Evolutionary conservation across 768 basidiomycete species (phyloP).

Genomic region (Hypholoma fasciculare): DNA sequence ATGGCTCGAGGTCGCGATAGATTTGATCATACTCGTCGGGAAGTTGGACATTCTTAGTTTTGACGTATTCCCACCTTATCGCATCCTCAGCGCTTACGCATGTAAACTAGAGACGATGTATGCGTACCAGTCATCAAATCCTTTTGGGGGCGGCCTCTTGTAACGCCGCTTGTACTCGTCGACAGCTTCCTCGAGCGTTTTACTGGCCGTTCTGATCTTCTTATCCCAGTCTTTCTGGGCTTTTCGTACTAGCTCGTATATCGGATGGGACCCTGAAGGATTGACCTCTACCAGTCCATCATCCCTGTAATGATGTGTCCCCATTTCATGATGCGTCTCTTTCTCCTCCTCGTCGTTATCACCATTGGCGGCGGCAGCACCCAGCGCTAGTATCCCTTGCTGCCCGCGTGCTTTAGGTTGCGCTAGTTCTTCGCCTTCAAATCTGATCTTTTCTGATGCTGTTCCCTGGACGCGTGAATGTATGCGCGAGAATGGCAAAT

Average conservation of each 20-base stretch:
- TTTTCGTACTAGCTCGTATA: constrained; percentile 69
- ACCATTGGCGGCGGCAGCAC: no score
- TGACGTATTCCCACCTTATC: constrained; percentile 48
- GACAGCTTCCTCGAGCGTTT: constrained; percentile 73
- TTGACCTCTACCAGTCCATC: constrained; percentile 45
- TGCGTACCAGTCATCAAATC: constrained; percentile 82
- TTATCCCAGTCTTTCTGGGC: constrained; percentile 68
- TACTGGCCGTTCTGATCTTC: constrained; percentile 67
- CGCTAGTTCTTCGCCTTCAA: background rate
- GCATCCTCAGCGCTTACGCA: background rate
- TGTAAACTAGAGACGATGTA: constrained; percentile 17
- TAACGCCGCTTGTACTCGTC: constrained; percentile 78
- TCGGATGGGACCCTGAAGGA: constrained; percentile 61
- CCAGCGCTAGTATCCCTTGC: background rate
- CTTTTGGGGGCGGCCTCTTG: constrained; percentile 71
- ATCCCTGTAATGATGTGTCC: constrained; percentile 31
- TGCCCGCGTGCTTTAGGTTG: background rate
- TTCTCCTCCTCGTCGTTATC: no score
- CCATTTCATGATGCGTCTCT: constrained; percentile 6
- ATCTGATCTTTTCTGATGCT: background rate
- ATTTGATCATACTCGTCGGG: constrained; percentile 86
- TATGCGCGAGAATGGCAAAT: background rate
- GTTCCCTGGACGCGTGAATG: background rate
- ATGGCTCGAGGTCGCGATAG: constrained; percentile 72
- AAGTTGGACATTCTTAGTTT: constrained; percentile 65